phyloP scores from a whole-genome alignment of 2,329 filamentous ascomycete genomes.

The Fusarium guadeloupense region DNA sequence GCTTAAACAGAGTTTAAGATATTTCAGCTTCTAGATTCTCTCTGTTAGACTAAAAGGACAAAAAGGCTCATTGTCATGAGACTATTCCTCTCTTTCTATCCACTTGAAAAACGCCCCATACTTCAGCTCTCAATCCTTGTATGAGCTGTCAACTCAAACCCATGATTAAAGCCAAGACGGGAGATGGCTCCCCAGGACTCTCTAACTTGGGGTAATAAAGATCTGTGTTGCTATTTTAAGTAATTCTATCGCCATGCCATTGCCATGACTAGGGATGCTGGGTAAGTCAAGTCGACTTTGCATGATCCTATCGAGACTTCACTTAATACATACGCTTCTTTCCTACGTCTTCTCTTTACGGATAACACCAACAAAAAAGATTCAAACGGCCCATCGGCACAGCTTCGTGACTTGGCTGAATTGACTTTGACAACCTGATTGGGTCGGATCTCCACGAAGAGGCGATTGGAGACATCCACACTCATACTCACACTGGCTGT shows the following conservation, averaged over 20 bases:
- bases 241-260: constrained; percentile 6
- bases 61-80: not conserved
- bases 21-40: not conserved
- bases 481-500: constrained; percentile 21
- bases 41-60: not conserved
- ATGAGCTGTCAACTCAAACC: not conserved
- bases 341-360: not conserved
- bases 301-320: not conserved
- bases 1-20: not conserved
- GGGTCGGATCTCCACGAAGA: constrained; percentile 5
- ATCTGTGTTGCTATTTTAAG: constrained; percentile 31
- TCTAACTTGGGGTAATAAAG: constrained; percentile 8
- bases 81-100: not conserved
- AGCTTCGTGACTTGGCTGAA: constrained; percentile 5
- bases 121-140: not conserved
- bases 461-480: not conserved
- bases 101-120: not conserved
- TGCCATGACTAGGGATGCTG: not conserved
- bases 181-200: constrained; percentile 2
- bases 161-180: constrained; percentile 14
- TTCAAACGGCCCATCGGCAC: constrained; percentile 19
- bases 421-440: constrained; percentile 25
- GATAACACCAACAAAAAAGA: not conserved
- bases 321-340: not conserved
- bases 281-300: not conserved